Evolutionary conservation across 163 green algal genomes (phyloP), one percentile per base, ranked within the genome.

Genomic region (Scenedesmus sp.): DNA sequence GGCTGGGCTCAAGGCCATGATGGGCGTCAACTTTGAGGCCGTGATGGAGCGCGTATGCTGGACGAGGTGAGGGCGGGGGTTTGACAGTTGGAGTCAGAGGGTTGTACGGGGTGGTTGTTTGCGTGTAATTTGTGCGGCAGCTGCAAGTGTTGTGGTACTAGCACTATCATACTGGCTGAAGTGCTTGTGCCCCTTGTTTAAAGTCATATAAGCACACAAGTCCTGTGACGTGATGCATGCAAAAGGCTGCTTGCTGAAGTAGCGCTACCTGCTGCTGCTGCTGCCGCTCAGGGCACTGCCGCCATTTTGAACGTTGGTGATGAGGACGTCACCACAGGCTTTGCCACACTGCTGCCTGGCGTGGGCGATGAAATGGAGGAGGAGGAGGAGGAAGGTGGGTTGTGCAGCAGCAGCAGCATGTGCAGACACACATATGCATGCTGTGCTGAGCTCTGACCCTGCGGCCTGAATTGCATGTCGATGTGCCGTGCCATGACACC

Each of bases 341-440:
- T 91, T 87, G 87, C 87, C 55, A 91, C 87, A 9, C 76, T 91
- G 87, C 87, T 91, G 87, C 87, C 87, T 23, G 87, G 87, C 10
- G 74, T 18, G 13, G 70, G n/a, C 1, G 87, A 87, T 52, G 87
- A 82, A 46, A 46, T 46, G 4, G 87, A 91, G 2, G 87, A 91
- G 10, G 87, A 91, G 4, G 87, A 84, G 4, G 46, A 59, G 46
- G 77, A 57, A n/a, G 46, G 77, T 59, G 77, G 9, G 77, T 10
- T 10, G 26, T 10, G 77, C 77, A 10, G 46, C 77, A 59, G 9
- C 77, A 26, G 77, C 76, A 20, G 46, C 9, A 46, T 46, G 34
- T 46, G 34, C 34, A 46, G 34, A 46, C 34, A 46, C 34, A 46
- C 34, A 46, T 46, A 46, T 46, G 34, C 34, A 46, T 46, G 34